Conservation (phyloP, 202 grass and related monocot genomes). For the Panicum hallii region DNA sequence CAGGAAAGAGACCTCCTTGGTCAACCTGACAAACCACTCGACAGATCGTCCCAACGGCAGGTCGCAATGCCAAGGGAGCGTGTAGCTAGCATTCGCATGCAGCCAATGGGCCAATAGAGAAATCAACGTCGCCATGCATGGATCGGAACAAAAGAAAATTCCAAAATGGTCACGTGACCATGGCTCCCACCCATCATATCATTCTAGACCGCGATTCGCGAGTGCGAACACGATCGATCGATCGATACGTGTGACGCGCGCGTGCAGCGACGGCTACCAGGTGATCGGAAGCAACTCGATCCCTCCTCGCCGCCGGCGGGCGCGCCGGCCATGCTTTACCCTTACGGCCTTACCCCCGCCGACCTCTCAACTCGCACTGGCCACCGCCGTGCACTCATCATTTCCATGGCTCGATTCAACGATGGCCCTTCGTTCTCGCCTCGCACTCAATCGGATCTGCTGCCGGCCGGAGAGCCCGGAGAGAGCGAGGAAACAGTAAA, state of each 20-base stretch:
- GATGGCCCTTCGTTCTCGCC: no score
- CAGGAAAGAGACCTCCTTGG: neutral
- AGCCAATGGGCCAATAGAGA: neutral
- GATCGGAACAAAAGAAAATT: neutral
- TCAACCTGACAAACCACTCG: slow-evolving; percentile 24
- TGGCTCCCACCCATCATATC: neutral
- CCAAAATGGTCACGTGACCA: slow-evolving; percentile 23
- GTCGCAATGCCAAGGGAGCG: neutral
- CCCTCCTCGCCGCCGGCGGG: no score
- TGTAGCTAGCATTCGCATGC: neutral
- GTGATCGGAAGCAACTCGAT: no score
- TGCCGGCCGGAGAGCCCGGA: neutral
- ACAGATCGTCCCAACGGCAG: slow-evolving; percentile 32
- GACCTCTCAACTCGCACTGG: neutral
- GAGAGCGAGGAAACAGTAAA: neutral
- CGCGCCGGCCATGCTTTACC: no score
- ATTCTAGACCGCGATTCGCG: neutral
- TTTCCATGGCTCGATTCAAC: neutral
- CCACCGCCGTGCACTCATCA: slow-evolving; percentile 5
- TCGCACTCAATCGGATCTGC: neutral
- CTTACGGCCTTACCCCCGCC: no score
- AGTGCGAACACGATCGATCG: neutral
- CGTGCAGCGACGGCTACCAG: no score
- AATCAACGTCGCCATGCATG: slow-evolving; percentile 15
- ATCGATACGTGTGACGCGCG: neutral